Evolutionary conservation across 257 asterid genomes (phyloP).

Genomic region (Vinca minor): DNA sequence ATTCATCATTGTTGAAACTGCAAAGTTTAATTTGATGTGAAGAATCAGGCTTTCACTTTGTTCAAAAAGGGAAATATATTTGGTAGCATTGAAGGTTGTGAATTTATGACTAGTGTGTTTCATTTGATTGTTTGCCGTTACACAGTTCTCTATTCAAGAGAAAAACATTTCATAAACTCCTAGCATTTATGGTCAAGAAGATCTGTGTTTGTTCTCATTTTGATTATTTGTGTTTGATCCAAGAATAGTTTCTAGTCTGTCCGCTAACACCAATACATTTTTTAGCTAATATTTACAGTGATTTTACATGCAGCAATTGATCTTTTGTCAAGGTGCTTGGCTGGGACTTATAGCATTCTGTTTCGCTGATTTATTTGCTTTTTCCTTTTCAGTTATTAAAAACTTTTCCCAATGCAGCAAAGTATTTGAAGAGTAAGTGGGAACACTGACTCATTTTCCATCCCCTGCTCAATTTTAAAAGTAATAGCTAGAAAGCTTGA

Average conservation of each 20-base stretch:
- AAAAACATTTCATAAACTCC: not conserved
- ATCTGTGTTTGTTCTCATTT: not conserved
- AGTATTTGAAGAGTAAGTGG: slow-evolving; percentile 69
- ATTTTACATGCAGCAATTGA: not conserved
- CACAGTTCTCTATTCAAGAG: not conserved
- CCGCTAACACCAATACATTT: not conserved
- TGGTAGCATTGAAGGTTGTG: not conserved
- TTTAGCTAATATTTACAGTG: not conserved
- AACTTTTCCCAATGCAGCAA: slow-evolving; percentile 59
- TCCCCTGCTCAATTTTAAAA: not conserved
- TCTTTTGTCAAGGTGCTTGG: not conserved
- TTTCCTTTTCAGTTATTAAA: slow-evolving; percentile 62
- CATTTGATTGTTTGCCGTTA: not conserved
- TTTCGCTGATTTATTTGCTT: slow-evolving; percentile 21
- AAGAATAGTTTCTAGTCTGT: not conserved
- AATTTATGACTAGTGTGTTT: not conserved
- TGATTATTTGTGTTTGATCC: not conserved
- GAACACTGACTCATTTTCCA: not conserved
- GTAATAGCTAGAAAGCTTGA: not conserved
- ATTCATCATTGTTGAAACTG: not conserved
- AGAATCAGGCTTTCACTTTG: not conserved
- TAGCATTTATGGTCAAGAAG: not conserved
- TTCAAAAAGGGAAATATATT: not conserved
- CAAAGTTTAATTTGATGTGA: not conserved
- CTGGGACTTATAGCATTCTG: slow-evolving; percentile 2